Evolutionary conservation across 495 filamentous ascomycete species (phyloP).

Genomic region (Annulohypoxylon nitens): DNA sequence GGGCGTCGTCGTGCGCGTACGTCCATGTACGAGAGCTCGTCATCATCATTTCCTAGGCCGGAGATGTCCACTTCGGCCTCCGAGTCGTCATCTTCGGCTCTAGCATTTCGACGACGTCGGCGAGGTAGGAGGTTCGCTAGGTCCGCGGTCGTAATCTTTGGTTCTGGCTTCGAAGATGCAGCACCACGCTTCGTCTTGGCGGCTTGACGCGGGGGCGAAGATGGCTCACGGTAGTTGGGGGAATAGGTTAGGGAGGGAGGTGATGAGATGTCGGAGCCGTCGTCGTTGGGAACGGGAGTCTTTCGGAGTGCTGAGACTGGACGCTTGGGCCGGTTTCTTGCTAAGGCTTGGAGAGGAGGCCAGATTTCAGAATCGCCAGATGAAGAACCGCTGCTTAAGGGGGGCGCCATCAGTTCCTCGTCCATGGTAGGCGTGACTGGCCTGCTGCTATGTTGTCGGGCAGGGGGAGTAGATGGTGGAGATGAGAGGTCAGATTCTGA

Average conservation of each 20-base stretch:
- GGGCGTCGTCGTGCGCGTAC: slow-evolving; percentile 46
- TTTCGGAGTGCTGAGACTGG: slow-evolving; percentile 38
- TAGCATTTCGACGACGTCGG: slow-evolving; percentile 49
- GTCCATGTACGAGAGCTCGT: slow-evolving; percentile 56
- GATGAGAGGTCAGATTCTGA: slow-evolving; percentile 49
- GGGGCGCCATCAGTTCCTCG: slow-evolving; percentile 61
- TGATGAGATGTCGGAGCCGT: slow-evolving; percentile 60
- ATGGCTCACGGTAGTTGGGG: slow-evolving; percentile 57
- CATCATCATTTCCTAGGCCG: slow-evolving; percentile 50
- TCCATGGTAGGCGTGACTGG: slow-evolving; percentile 48
- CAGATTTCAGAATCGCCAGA: slow-evolving; percentile 52
- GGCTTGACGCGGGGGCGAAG: slow-evolving; percentile 43
- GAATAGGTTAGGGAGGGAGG: slow-evolving; percentile 66
- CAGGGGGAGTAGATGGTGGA: slow-evolving; percentile 33
- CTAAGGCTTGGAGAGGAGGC: slow-evolving; percentile 57
- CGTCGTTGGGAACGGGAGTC: slow-evolving; percentile 53
- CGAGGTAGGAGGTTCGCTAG: slow-evolving; percentile 59
- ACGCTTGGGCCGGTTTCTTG: slow-evolving; percentile 49
- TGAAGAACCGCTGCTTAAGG: slow-evolving; percentile 59
- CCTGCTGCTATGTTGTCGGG: slow-evolving; percentile 29
- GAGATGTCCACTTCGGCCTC: slow-evolving; percentile 51
- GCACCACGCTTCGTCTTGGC: slow-evolving; percentile 42
- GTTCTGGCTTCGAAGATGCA: slow-evolving; percentile 35
- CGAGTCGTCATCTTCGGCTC: slow-evolving; percentile 40
- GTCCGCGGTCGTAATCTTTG: slow-evolving; percentile 58